Evolutionary conservation across 441 rosid species (phyloP).

Genomic region (Pelargonium myrrhifolium): DNA sequence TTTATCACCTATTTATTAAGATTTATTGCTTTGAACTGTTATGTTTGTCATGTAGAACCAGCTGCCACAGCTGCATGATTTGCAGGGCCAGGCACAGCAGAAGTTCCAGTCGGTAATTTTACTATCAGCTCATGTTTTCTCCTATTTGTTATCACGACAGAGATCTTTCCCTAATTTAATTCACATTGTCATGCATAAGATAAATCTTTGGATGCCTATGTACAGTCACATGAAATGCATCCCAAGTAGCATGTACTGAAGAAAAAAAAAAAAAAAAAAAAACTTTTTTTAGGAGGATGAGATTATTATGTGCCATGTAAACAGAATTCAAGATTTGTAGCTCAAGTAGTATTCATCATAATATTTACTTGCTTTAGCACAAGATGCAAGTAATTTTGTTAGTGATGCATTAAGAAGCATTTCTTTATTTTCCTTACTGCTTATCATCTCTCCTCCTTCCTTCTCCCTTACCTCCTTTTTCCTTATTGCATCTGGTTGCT

Average conservation of each 20-base stretch:
- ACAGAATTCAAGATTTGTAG: neutral
- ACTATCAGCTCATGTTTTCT: slow-evolving; percentile 13
- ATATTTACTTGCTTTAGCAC: neutral
- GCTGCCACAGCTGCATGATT: slow-evolving; percentile 58
- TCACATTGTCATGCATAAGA: neutral
- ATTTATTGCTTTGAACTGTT: slow-evolving; percentile 8
- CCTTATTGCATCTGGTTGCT: neutral
- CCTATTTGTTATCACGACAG: neutral
- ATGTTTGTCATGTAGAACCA: slow-evolving; percentile 38
- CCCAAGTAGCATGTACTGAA: neutral
- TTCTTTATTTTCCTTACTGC: neutral
- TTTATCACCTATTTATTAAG: slow-evolving; percentile 5
- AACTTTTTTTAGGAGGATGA: neutral
- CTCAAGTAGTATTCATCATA: neutral
- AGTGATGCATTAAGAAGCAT: neutral
- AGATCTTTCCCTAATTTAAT: neutral
- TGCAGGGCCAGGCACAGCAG: slow-evolving; percentile 67
- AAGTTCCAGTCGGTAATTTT: slow-evolving; percentile 61
- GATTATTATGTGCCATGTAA: neutral
- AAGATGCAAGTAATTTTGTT: neutral
- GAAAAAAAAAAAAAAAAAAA: no score
- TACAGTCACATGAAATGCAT: neutral
- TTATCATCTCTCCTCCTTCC: neutral
- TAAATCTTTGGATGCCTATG: neutral
- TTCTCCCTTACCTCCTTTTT: neutral